Base-by-base conservation (phyloP, 2,329 filamentous ascomycete species). In the Sporothrix schenckii region DNA sequence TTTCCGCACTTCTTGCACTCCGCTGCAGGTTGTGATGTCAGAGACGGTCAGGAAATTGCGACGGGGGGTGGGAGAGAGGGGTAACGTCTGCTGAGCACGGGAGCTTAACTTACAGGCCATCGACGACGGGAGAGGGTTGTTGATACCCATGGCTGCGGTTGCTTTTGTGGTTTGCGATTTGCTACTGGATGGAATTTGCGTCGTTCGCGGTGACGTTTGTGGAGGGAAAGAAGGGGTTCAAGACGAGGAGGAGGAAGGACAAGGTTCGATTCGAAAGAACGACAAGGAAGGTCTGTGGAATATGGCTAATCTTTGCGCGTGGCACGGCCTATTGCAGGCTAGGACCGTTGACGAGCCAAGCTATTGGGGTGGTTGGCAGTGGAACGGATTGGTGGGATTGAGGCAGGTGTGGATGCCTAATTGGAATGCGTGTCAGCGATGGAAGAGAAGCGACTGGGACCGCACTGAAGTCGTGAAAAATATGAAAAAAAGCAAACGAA, bases 1-100 rank as follows among this genome's bases (percentile, higher is more conserved):
- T 97, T 97, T 78, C 92, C 92, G 79, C 93, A 95, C 83, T 99
- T 99, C 81, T 91, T 95, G 83, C 95, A 98, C 84, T 99, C 95
- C 84, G 93, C 94, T 97, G 81, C 9, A 54, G 6, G 39, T 52
- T 44, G 41, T 44, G 58, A 52, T 24, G 66, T 70, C 60, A 70
- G 71, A 63, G 11, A 13, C 11, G 11, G 6, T 14, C 34, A 16
- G 21, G 27, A 30, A 19, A 21, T 49, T 27, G 56, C 44, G 66
- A 53, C 66, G 21, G 30, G 53, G 49, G 65, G n/a, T 27, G 34
- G 13, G 41, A 21, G 52, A 41, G 47, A 54, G n/a, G 41, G 41
- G 27, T 27, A 34, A 67, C 13, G 10, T 2, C 49, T 16, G 3
- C 39, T 24, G 41, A 44, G 34, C n/a, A 6, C 10, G 13, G 30